Percentiles rank a stretch among this genome's conserved stretches.
Evolutionary conservation across 2,329 filamentous ascomycete genomes (phyloP).

Genomic region (Colletotrichum tofieldiae): DNA sequence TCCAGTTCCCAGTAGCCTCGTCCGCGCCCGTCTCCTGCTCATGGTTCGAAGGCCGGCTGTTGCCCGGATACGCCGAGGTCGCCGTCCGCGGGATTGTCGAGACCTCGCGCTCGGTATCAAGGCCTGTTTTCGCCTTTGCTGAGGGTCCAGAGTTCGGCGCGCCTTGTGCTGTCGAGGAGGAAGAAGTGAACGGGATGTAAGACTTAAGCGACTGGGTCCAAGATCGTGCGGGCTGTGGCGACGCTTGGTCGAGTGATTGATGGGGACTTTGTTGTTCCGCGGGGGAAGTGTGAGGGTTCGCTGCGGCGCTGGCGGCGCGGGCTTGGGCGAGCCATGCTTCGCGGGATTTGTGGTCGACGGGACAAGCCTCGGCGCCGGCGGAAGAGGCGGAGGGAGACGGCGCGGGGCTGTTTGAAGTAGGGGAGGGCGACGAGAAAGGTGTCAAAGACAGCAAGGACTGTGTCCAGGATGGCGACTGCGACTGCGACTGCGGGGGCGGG

Average conservation of each 20-base stretch:
- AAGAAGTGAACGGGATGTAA: constrained; percentile 59
- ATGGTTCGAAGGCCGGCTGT: constrained; percentile 71
- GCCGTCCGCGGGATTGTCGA: constrained; percentile 83
- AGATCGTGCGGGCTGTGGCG: constrained; percentile 51
- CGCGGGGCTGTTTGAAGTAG: constrained; percentile 33
- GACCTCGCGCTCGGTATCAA: constrained; percentile 80
- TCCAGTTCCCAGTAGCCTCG: constrained; percentile 86
- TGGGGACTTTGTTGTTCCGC: constrained; percentile 40
- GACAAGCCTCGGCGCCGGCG: constrained; percentile 70
- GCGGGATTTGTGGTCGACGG: constrained; percentile 91
- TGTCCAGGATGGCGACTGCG: constrained; percentile 60
- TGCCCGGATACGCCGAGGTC: constrained; percentile 51
- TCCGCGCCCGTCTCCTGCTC: constrained; percentile 85
- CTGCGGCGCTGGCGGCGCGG: constrained; percentile 57
- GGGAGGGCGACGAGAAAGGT: constrained; percentile 54
- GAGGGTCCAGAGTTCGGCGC: constrained; percentile 35
- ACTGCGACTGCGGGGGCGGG: constrained; percentile 30
- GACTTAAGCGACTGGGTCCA: constrained; percentile 62
- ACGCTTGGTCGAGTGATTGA: constrained; percentile 1
- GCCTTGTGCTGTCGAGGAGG: constrained; percentile 44
- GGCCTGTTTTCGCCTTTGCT: constrained; percentile 46
- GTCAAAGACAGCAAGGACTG: constrained; percentile 60
- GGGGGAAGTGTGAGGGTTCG: constrained; percentile 47
- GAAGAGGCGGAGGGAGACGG: constrained; percentile 37
- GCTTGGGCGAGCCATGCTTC: constrained; percentile 88